Evolutionary conservation across 2,329 filamentous ascomycete species (phyloP), one percentile per base, ranked within the genome.

Genomic region (Aspergillus luchuensis): DNA sequence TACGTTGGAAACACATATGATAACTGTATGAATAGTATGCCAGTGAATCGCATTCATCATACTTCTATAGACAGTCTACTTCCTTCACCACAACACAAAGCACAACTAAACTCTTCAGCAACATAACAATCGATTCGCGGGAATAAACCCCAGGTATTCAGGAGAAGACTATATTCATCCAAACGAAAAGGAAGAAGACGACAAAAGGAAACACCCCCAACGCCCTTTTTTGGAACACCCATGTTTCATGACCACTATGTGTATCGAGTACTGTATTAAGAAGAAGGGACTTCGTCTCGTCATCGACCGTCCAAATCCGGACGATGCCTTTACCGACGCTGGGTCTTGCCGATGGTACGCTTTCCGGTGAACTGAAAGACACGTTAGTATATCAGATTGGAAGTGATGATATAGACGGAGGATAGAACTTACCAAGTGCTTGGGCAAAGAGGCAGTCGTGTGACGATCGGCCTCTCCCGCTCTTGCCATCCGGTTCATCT

Each of bases 381-480:
- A 73, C 78, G 79, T 69, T 70, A 71, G 63, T 25, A 63, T 63
- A 51, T 55, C 43, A 52, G 51, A 36, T 8, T 15, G 13, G 6
- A 38, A n/a, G 41, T 43, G 28, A 50, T 13, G 10, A 13, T n/a
- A 53, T 17, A 52, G 60, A n/a, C 30, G 33, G 33, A 36, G 19
- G 54, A 39, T 13, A 47, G 65, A 68, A 85, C 89, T 78, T 85
- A 96, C 89, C 86, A 99, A 84, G 81, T 98, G 95, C 82, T 96
- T 99, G 64, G 89, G 87, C 78, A 96, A 80, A 56, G 91, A 85
- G 39, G 91, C 90, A 58, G 89, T 89, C 63, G 88, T 87, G 80
- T 98, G 94, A 75, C 96, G 88, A 84, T 99, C 95, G 63, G 90
- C 93, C 82, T 99, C 95, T 84, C 95, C 95, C 84, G 96, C 91